phyloP scores from a whole-genome alignment of 495 filamentous ascomycete species.

The Penicillium goetzii region DNA sequence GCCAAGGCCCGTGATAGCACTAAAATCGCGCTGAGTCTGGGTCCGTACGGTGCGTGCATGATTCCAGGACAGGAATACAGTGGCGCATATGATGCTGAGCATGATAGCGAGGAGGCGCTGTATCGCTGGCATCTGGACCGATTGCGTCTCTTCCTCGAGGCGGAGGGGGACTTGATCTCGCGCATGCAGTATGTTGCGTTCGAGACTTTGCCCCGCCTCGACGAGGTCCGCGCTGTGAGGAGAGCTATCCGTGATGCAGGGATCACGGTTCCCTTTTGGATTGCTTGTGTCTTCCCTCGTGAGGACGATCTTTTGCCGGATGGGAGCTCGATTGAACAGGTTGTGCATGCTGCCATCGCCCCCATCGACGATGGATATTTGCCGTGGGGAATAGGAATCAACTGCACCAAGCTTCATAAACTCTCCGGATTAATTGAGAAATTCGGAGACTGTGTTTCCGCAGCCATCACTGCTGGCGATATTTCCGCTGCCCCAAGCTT shows the following conservation, averaged over 20 bases:
- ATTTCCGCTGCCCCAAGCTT: constrained; percentile 49
- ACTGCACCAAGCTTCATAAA: constrained; percentile 65
- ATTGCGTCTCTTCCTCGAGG: constrained; percentile 49
- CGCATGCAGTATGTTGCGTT: constrained; percentile 62
- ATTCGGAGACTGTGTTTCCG: constrained; percentile 48
- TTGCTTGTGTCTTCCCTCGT: constrained; percentile 63
- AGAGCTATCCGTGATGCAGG: constrained; percentile 41
- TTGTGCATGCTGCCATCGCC: constrained; percentile 37
- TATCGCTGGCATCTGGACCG: constrained; percentile 60
- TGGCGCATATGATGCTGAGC: constrained; percentile 57
- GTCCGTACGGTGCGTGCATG: constrained; percentile 69
- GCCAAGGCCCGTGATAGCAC: constrained; percentile 30
- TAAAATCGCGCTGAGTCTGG: constrained; percentile 56
- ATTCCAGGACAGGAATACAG: constrained; percentile 64
- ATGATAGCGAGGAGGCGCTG: constrained; percentile 47
- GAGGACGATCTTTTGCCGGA: constrained; percentile 53
- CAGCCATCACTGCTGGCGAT: constrained; percentile 27
- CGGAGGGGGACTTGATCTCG: constrained; percentile 27
- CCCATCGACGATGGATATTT: constrained; percentile 24
- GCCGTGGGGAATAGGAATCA: constrained; percentile 68
- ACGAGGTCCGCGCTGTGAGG: constrained; percentile 64
- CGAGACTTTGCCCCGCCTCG: constrained; percentile 62
- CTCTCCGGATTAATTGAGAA: constrained; percentile 49
- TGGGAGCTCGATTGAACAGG: constrained; percentile 33
- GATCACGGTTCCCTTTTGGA: constrained; percentile 54